A percentile compares a stretch with the other conserved stretches of the same genome.
These are phyloP conservation scores for Aureobasidium melanogenum DNA, from an alignment of 2,329 filamentous ascomycete genomes.

Conservation along the genomic window DNA sequence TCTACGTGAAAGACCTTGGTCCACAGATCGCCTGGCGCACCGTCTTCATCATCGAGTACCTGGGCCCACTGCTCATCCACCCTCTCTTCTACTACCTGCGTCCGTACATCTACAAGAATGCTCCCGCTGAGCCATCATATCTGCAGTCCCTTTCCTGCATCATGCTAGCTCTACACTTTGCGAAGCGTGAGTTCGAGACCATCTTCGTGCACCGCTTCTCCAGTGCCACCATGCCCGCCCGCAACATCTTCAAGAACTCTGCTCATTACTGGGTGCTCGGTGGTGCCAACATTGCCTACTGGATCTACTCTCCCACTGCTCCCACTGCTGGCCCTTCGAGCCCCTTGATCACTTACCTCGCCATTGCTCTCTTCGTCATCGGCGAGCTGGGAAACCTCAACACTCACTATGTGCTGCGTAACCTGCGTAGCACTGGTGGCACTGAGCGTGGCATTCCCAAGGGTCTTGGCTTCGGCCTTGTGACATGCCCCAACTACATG, in stretches of 20 bases:
- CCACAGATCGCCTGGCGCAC: conserved; percentile 86
- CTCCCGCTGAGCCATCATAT: conserved; percentile 43
- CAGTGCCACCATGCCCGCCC: conserved; percentile 81
- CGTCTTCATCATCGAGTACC: conserved; percentile 91
- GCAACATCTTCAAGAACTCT: conserved; percentile 91
- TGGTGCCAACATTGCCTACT: conserved; percentile 72
- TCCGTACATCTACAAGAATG: conserved; percentile 58
- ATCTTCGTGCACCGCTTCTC: conserved; percentile 93
- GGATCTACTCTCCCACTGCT: conserved; percentile 70
- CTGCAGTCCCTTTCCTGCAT: conserved; percentile 64
- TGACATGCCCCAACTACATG: conserved; percentile 97
- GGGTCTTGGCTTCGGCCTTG: conserved; percentile 73
- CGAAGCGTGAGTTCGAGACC: conserved; percentile 93
- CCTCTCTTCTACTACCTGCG: conserved; percentile 61
- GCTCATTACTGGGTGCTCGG: conserved; percentile 86
- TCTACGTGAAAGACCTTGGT: conserved; percentile 94
- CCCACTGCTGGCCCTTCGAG: conserved; percentile 46
- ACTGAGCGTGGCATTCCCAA: conserved; percentile 81
- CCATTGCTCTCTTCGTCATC: conserved; percentile 62
- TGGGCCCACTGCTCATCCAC: conserved; percentile 86
- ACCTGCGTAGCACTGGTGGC: conserved; percentile 67
- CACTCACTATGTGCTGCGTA: conserved; percentile 69
- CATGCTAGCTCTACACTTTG: conserved; percentile 73
- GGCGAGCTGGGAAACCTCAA: conserved; percentile 74
- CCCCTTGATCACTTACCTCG: conserved; percentile 52